Evolutionary conservation across 352 stramenopile genomes (phyloP), one percentile per base, ranked within the genome.

Genomic region (Globisporangium ultimum): DNA sequence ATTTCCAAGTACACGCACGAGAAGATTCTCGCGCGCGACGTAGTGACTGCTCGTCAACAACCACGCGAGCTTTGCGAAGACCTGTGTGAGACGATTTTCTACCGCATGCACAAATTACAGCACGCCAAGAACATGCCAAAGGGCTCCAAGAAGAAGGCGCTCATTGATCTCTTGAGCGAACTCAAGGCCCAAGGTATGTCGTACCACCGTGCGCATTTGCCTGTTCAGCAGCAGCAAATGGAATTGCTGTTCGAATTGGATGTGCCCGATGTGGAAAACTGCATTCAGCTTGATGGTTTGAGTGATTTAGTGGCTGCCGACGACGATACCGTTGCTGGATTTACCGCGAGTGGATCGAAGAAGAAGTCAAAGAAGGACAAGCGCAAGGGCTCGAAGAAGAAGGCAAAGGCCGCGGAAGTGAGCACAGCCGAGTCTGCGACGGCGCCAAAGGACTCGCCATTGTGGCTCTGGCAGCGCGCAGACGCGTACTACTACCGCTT

Each of bases 141-240:
- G 74, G 91, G 89, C 48, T 93, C 98, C 22, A 99, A 99, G 74
- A 97, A 99, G 78, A 91, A 98, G 58, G 97, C 97, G 15, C 70
- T 99, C 6, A 86, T 98, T 22, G 97, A 99, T 62, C 70, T 99
- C 18, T 86, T 99, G 7, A 66, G 72, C 12, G 91, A 93, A 55
- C 67, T 98, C 2, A 91, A 95, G 55, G 72, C 75, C 1, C 87
- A 97, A 21, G 93, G 92, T 0, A 79, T 97, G 61, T 61, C 60
- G 18, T 89, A 89, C 59, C 82, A 93, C 48, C 81, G 84, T 55
- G 74, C 87, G 48, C 84, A 93, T 32, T 55, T 93, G 11, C 87
- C 87, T 11, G 45, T 64, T 15, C 69, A 96, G 53, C 80, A 91
- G 57, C 83, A 92, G 38, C 71, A 87, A 18, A 94, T 94, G 48